These are phyloP conservation scores for Otatea glauca DNA, from an alignment of 176 grass and related monocot species.

Conservation along the genomic window DNA sequence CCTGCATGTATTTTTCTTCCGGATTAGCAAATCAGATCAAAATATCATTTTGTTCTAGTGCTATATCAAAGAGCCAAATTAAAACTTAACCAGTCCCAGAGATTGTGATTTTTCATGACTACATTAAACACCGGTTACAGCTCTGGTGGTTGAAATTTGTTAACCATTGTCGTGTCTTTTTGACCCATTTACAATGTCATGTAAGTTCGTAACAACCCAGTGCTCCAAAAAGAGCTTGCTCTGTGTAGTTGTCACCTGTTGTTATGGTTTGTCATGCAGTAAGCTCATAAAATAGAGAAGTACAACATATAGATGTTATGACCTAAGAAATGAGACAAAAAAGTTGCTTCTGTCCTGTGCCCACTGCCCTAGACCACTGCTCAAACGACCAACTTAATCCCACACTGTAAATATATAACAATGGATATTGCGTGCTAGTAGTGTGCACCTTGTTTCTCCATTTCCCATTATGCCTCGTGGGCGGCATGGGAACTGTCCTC, in stretches of 20 bases:
- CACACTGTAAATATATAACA: not conserved
- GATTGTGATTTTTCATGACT: constrained; percentile 17
- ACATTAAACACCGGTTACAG: constrained; percentile 22
- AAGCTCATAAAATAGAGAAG: constrained; percentile 16
- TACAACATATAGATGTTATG: not conserved
- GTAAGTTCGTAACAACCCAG: not conserved
- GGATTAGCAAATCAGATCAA: constrained; percentile 3
- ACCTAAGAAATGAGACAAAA: not conserved
- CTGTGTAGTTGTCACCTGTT: not conserved
- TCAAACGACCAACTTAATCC: not conserved
- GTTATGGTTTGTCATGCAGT: not conserved
- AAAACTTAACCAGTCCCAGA: constrained; percentile 20
- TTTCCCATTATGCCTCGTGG: constrained; percentile 11
- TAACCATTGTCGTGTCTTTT: not conserved
- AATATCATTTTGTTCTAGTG: constrained; percentile 33
- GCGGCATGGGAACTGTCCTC: constrained; percentile 44
- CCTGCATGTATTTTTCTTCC: constrained; percentile 33
- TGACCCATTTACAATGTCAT: constrained; percentile 14
- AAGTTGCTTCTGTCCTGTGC: not conserved
- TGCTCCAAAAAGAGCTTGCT: constrained; percentile 8
- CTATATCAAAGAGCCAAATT: constrained; percentile 4
- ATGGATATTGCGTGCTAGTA: not conserved
- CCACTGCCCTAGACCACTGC: not conserved
- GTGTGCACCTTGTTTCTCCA: constrained; percentile 52
- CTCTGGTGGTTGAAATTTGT: not conserved